phyloP scores from a whole-genome alignment of 176 grass and related monocot species.

The Saccharum officinarum region DNA sequence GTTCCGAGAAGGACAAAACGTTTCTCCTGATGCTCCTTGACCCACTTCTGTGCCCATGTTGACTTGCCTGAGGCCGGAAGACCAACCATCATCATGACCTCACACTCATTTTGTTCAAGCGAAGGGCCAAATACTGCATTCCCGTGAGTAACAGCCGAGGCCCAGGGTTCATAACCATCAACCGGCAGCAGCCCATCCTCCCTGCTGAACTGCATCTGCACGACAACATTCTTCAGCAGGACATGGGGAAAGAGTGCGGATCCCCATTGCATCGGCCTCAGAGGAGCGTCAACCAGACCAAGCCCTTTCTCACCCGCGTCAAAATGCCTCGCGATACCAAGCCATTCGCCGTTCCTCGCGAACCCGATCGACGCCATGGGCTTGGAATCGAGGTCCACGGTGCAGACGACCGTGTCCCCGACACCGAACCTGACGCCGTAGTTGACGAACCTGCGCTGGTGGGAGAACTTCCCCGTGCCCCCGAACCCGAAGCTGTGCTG shows the following conservation, averaged over 20 bases:
- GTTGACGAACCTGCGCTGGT: constrained; percentile 39
- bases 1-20: constrained; percentile 64
- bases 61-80: constrained; percentile 70
- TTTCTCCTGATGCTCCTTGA: constrained; percentile 59
- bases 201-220: constrained; percentile 58
- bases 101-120: constrained; percentile 43
- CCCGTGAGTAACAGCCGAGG: constrained; percentile 26
- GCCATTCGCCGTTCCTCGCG: constrained; percentile 52
- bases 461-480: constrained; percentile 67
- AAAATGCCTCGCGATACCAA: constrained; percentile 48
- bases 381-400: constrained; percentile 60
- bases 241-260: constrained; percentile 66
- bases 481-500: constrained; percentile 61
- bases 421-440: constrained; percentile 55
- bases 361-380: constrained; percentile 58
- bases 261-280: constrained; percentile 42
- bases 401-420: constrained; percentile 61
- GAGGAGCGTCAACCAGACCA: constrained; percentile 35
- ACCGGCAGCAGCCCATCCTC: constrained; percentile 57
- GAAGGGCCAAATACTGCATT: constrained; percentile 43
- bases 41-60: constrained; percentile 67
- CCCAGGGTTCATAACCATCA: constrained; percentile 60
- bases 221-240: constrained; percentile 63
- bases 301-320: constrained; percentile 45
- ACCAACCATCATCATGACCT: constrained; percentile 72